Conservation (phyloP, 352 stramenopile genomes). For the Phytophthora pinifolia region DNA sequence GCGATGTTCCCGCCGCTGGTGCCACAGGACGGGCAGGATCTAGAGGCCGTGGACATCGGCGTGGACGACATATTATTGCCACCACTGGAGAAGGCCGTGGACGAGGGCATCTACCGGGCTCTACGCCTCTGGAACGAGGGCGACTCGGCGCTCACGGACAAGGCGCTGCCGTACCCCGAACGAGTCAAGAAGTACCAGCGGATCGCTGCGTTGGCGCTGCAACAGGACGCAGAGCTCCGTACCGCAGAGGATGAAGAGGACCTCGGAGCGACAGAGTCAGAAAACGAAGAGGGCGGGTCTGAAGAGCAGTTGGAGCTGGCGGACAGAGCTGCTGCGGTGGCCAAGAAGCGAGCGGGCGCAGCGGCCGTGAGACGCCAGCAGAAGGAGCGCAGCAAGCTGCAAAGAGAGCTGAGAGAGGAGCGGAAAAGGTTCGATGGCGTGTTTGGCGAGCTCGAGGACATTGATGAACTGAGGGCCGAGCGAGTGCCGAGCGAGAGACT, state of each 20-base stretch:
- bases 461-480: conserved; percentile 40
- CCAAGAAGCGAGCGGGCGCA: conserved; percentile 22
- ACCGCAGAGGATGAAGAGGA: conserved; percentile 20
- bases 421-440: conserved; percentile 26
- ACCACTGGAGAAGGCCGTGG: conserved; percentile 58
- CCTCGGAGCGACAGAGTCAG: conserved; percentile 13
- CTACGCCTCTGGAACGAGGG: conserved; percentile 64
- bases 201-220: conserved; percentile 51
- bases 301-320: conserved; percentile 12
- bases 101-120: conserved; percentile 53
- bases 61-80: conserved; percentile 49
- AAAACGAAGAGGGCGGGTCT: background rate
- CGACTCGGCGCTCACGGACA: conserved; percentile 46
- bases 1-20: conserved; percentile 62
- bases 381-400: conserved; percentile 25
- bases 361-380: conserved; percentile 15
- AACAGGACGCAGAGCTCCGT: conserved; percentile 30
- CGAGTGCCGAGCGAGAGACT: conserved; percentile 49
- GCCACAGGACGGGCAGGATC: conserved; percentile 15
- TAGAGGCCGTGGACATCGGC: conserved; percentile 46
- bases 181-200: conserved; percentile 60
- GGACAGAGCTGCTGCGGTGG: conserved; percentile 23
- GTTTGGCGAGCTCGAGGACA: conserved; percentile 44
- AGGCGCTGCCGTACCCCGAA: conserved; percentile 54
- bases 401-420: conserved; percentile 32